Percentiles rank a stretch among this genome's conserved stretches.
phyloP scores from a whole-genome alignment of 805 yeast genomes.

The Starmerella sp. region DNA sequence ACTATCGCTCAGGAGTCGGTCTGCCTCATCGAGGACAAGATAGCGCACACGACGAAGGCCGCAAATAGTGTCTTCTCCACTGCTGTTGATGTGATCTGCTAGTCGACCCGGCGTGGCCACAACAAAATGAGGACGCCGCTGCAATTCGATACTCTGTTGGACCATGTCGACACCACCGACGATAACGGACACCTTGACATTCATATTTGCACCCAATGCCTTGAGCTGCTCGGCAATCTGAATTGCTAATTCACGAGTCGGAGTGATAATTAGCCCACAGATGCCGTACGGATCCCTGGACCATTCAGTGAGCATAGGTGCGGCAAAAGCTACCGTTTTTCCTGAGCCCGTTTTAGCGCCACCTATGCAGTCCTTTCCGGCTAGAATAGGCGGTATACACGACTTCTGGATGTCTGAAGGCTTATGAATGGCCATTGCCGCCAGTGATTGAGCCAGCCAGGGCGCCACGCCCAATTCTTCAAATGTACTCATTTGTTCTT shows the following conservation, averaged over 20 bases:
- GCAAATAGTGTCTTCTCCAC: conserved; percentile 77
- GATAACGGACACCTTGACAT: conserved; percentile 66
- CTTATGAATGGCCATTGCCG: conserved; percentile 64
- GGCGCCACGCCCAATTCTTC: conserved; percentile 61
- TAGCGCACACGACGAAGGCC: conserved; percentile 71
- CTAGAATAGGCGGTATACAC: conserved; percentile 76
- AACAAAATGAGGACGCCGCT: conserved; percentile 80
- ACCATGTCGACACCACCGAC: conserved; percentile 95
- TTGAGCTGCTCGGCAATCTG: conserved; percentile 95
- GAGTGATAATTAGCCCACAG: conserved; percentile 79
- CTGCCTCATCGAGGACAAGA: conserved; percentile 92
- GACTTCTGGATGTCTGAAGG: conserved; percentile 84
- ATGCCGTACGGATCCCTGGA: conserved; percentile 91
- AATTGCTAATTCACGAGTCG: conserved; percentile 80
- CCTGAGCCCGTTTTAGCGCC: conserved; percentile 98
- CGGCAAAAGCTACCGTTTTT: conserved; percentile 93
- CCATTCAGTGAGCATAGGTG: conserved; percentile 94
- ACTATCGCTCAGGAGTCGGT: conserved; percentile 71
- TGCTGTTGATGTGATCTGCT: conserved; percentile 78
- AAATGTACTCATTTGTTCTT: conserved; percentile 32
- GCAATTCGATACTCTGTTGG: conserved; percentile 73
- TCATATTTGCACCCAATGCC: conserved; percentile 83
- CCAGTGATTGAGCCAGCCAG: conserved; percentile 76
- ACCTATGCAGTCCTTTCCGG: conserved; percentile 87
- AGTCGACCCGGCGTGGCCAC: conserved; percentile 95